These are phyloP conservation scores for Aspergillus awamori DNA, from an alignment of 2,329 filamentous ascomycete species.

Conservation along the genomic window DNA sequence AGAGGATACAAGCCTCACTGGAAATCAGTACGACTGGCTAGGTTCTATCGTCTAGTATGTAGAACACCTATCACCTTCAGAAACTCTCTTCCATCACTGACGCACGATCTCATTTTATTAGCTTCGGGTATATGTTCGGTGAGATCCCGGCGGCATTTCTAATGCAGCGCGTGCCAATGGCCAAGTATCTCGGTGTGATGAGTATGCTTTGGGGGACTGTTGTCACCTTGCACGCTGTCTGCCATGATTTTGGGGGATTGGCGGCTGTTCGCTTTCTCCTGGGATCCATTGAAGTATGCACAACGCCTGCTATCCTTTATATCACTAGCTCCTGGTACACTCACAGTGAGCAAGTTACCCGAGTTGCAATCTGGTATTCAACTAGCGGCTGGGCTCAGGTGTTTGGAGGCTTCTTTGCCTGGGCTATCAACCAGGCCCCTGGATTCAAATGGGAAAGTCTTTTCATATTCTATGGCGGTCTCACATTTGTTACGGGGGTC, in stretches of 20 bases:
- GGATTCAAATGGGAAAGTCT: slow-evolving; percentile 6
- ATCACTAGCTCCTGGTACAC: not conserved
- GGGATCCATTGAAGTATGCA: slow-evolving; percentile 7
- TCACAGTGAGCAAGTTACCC: slow-evolving; percentile 11
- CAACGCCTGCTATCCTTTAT: not conserved
- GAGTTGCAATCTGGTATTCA: slow-evolving; percentile 19
- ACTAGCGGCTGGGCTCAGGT: slow-evolving; percentile 13
- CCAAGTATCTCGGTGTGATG: slow-evolving; percentile 7
- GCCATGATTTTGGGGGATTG: not conserved
- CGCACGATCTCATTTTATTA: not conserved
- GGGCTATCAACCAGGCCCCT: slow-evolving; percentile 8
- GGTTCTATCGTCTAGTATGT: slow-evolving; percentile 8
- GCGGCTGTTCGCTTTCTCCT: slow-evolving; percentile 8
- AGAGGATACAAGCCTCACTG: not conserved
- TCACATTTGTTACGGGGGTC: slow-evolving; percentile 11
- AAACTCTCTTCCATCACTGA: not conserved
- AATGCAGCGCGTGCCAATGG: slow-evolving; percentile 7
- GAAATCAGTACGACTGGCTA: slow-evolving; percentile 4
- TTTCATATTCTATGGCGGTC: slow-evolving; percentile 1
- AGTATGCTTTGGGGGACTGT: slow-evolving; percentile 10
- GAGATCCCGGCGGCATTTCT: slow-evolving; percentile 11
- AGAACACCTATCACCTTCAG: not conserved
- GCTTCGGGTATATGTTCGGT: slow-evolving; percentile 6
- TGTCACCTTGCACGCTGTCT: slow-evolving; percentile 5
- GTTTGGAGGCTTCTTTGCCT: slow-evolving; percentile 11